phyloP scores from a whole-genome alignment of 805 yeast genomes.

The Pichia rugopelliculosa region DNA sequence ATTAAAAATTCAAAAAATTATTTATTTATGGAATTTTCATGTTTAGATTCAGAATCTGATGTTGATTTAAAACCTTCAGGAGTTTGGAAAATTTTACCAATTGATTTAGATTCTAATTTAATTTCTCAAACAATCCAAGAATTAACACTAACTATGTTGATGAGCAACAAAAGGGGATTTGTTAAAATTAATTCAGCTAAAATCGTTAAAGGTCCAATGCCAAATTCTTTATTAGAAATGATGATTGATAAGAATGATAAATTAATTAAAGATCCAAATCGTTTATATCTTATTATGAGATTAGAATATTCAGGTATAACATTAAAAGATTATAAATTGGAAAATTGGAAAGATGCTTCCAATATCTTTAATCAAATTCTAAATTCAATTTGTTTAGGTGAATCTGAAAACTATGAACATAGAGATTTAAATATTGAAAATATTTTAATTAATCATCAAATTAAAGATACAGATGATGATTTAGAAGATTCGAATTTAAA shows the following conservation, averaged over 20 bases:
- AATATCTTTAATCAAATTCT: constrained; percentile 49
- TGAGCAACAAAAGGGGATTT: constrained; percentile 38
- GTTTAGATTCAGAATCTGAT: constrained; percentile 36
- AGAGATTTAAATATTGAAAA: constrained; percentile 66
- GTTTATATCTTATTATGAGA: constrained; percentile 31
- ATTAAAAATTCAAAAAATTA: background rate
- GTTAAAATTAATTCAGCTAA: constrained; percentile 35
- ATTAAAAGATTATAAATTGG: constrained; percentile 36
- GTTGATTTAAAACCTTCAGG: constrained; percentile 23
- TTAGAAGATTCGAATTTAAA: background rate
- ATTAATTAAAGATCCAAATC: constrained; percentile 12
- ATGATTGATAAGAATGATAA: constrained; percentile 1
- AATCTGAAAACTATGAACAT: constrained; percentile 54
- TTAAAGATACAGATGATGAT: constrained; percentile 15
- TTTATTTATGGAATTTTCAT: constrained; percentile 38
- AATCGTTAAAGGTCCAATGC: constrained; percentile 37
- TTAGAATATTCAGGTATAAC: constrained; percentile 37
- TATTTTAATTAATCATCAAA: constrained; percentile 32
- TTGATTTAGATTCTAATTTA: constrained; percentile 35
- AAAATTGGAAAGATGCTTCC: constrained; percentile 32
- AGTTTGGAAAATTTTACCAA: constrained; percentile 46
- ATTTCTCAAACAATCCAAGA: constrained; percentile 40
- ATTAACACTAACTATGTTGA: constrained; percentile 34
- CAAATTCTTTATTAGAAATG: constrained; percentile 8
- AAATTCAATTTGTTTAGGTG: constrained; percentile 43